These are phyloP conservation scores for Aspergillus sp. DNA, from an alignment of 2,329 filamentous ascomycete species.

Conservation along the genomic window DNA sequence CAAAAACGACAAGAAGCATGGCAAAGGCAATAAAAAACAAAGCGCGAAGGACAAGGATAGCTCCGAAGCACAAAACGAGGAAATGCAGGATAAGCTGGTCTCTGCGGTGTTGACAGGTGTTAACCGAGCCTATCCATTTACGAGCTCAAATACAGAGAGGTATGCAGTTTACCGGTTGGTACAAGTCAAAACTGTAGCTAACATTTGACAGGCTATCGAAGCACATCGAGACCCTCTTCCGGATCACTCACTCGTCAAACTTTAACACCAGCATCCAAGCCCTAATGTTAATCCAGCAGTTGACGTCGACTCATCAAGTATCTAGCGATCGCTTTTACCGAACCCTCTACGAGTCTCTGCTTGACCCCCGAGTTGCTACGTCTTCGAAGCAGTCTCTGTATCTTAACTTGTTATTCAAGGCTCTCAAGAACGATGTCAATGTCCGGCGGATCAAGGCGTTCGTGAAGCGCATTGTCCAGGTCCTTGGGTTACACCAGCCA, in stretches of 20 bases:
- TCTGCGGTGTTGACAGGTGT: conserved; percentile 91
- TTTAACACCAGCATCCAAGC: conserved; percentile 99
- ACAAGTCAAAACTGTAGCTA: conserved; percentile 14
- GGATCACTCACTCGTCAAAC: conserved; percentile 94
- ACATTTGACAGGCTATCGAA: conserved; percentile 64
- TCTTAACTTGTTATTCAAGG: conserved; percentile 84
- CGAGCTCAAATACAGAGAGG: conserved; percentile 73
- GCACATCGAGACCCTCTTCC: conserved; percentile 91
- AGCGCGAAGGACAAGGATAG: conserved; percentile 49
- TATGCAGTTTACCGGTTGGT: conserved; percentile 43
- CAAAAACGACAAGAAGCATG: conserved; percentile 33
- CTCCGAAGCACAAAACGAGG: conserved; percentile 54
- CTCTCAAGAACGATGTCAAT: conserved; percentile 87
- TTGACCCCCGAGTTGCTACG: conserved; percentile 82
- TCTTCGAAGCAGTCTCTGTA: conserved; percentile 97
- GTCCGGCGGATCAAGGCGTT: conserved; percentile 93
- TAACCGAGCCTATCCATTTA: conserved; percentile 93
- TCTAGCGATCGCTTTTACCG: conserved; percentile 90
- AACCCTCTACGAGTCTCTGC: conserved; percentile 88
- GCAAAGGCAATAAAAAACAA: conserved; percentile 38
- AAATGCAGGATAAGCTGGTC: conserved; percentile 85
- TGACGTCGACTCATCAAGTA: conserved; percentile 76
- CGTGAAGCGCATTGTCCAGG: conserved; percentile 86
- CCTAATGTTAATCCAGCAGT: conserved; percentile 89
- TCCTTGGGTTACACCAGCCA: conserved; percentile 84